phyloP scores from a whole-genome alignment of 2,329 filamentous ascomycete genomes.

The Aspergillus novoparasiticus region DNA sequence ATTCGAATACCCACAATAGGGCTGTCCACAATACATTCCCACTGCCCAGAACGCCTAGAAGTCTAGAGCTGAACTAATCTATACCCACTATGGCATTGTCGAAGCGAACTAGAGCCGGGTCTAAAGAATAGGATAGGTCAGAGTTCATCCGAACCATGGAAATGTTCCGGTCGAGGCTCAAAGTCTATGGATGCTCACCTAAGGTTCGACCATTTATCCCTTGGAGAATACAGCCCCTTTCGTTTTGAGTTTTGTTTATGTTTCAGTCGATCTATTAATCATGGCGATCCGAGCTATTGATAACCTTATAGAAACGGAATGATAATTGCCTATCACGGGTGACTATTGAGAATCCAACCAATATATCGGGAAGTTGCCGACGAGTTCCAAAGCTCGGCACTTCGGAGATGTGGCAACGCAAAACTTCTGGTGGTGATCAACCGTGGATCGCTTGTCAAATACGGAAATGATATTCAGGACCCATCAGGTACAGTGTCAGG shows the following conservation, averaged over 20 bases:
- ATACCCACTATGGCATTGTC: background rate
- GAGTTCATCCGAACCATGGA: background rate
- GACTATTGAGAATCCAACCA: background rate
- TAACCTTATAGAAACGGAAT: background rate
- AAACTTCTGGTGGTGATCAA: background rate
- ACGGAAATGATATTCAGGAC: constrained; percentile 1
- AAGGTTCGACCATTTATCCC: background rate
- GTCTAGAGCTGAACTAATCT: background rate
- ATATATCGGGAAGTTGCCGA: background rate
- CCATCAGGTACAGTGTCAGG: constrained; percentile 2
- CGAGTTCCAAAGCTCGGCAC: background rate
- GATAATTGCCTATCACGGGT: background rate
- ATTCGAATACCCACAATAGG: background rate
- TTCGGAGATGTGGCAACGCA: background rate
- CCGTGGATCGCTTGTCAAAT: background rate
- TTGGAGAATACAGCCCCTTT: background rate
- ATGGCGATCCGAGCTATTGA: background rate
- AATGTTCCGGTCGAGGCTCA: background rate
- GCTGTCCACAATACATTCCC: background rate
- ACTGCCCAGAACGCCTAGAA: background rate
- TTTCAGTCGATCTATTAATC: background rate
- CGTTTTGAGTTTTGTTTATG: background rate
- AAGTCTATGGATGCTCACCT: background rate
- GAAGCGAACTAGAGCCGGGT: background rate
- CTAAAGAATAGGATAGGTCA: background rate